Evolutionary conservation across 1,284 basidiomycete genomes (phyloP).

Genomic region (Boletus mariae): DNA sequence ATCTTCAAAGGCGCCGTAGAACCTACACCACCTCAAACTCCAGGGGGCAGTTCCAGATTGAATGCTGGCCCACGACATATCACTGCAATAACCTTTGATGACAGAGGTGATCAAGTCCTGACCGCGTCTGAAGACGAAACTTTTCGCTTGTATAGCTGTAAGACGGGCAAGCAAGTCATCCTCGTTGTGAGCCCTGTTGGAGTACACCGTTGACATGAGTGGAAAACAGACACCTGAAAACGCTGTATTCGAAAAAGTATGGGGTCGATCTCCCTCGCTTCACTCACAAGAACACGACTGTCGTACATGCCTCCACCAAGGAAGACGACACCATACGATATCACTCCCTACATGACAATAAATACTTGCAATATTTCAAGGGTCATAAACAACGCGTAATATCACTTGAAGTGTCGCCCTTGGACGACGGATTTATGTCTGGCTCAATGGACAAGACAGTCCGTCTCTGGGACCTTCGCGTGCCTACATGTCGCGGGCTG

Average conservation of each 20-base stretch:
- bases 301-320: constrained; percentile 93
- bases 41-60: constrained; percentile 40
- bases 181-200: constrained; percentile 16
- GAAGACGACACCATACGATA: constrained; percentile 94
- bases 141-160: constrained; percentile 85
- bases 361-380: constrained; percentile 92
- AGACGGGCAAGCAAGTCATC: constrained; percentile 85
- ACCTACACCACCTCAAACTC: constrained; percentile 46
- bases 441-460: constrained; percentile 93
- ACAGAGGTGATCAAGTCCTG: constrained; percentile 81
- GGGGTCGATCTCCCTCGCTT: constrained; percentile 92
- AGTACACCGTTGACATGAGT: constrained; percentile 21
- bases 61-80: constrained; percentile 62
- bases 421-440: constrained; percentile 95
- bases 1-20: constrained; percentile 83
- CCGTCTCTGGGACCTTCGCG: constrained; percentile 92
- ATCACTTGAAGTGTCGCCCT: constrained; percentile 88
- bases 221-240: constrained; percentile 61
- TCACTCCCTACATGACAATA: constrained; percentile 94
- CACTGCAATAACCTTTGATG: constrained; percentile 89
- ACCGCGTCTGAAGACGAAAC: constrained; percentile 93
- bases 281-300: constrained; percentile 83
- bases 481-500: constrained; percentile 71
- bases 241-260: constrained; percentile 92
- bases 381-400: constrained; percentile 90